Evolutionary conservation across 257 asterid species (phyloP).

Genomic region (Solanum virginianum): DNA sequence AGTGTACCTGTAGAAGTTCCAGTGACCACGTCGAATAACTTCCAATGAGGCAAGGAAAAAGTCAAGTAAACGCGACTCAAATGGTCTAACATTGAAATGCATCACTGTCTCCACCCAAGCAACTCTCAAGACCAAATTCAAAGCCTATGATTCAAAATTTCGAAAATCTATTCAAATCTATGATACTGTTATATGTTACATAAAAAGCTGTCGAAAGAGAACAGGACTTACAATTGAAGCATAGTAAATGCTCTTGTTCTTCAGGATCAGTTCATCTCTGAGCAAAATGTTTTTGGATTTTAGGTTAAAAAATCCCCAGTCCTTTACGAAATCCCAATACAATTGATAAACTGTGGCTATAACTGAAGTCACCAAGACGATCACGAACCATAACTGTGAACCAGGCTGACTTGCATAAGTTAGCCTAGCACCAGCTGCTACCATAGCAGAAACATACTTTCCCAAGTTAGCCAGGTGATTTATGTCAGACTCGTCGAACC

Average conservation of each 20-base stretch:
- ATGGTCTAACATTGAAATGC: slow-evolving; percentile 38
- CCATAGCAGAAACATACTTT: slow-evolving; percentile 96
- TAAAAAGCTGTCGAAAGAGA: neutral
- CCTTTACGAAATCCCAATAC: slow-evolving; percentile 94
- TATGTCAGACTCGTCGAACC: slow-evolving; percentile 60
- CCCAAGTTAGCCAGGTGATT: slow-evolving; percentile 81
- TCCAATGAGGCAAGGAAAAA: slow-evolving; percentile 77
- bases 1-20: slow-evolving; percentile 86
- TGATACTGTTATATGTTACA: neutral
- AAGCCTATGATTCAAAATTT: slow-evolving; percentile 25
- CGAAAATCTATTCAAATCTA: neutral
- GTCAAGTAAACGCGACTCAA: slow-evolving; percentile 61
- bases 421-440: slow-evolving; percentile 92
- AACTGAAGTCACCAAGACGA: slow-evolving; percentile 61
- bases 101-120: slow-evolving; percentile 87
- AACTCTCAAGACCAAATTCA: slow-evolving; percentile 64
- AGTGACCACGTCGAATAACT: slow-evolving; percentile 92
- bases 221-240: slow-evolving; percentile 64
- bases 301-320: slow-evolving; percentile 74
- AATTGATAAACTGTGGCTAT: slow-evolving; percentile 75
- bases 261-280: slow-evolving; percentile 69
- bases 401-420: slow-evolving; percentile 51
- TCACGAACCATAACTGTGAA: slow-evolving; percentile 36
- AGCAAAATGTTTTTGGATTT: slow-evolving; percentile 64
- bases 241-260: slow-evolving; percentile 65